Conservation (phyloP, 2,329 filamentous ascomycete genomes). For the Cyclaneusma minus region DNA sequence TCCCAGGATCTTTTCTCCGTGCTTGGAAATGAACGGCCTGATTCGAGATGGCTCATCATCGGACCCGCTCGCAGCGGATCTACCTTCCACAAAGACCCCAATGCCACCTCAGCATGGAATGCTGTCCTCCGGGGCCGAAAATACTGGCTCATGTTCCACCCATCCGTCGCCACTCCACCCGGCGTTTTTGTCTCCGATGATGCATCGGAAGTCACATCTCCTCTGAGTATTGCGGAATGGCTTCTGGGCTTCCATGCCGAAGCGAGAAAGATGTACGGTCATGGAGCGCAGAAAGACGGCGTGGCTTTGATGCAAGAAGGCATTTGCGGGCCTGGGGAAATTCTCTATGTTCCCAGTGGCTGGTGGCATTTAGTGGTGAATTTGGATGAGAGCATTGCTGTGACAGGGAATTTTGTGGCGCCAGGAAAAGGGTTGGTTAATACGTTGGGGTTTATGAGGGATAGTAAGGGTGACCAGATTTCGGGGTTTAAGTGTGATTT, state of each 20-base stretch:
- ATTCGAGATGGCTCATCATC: conserved; percentile 84
- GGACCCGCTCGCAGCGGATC: conserved; percentile 77
- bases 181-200: conserved; percentile 84
- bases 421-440: conserved; percentile 55
- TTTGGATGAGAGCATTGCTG: conserved; percentile 65
- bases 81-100: conserved; percentile 81
- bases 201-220: conserved; percentile 83
- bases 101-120: conserved; percentile 76
- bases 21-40: conserved; percentile 62
- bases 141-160: conserved; percentile 99
- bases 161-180: conserved; percentile 60
- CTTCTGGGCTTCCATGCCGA: conserved; percentile 77
- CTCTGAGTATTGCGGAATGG: conserved; percentile 94
- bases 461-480: conserved; percentile 73
- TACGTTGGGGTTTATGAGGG: conserved; percentile 64
- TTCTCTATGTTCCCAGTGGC: conserved; percentile 81
- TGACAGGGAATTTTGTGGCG: conserved; percentile 95
- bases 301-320: conserved; percentile 85
- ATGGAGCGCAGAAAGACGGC: too few species aligned
- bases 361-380: conserved; percentile 98
- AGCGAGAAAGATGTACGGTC: conserved; percentile 56
- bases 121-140: conserved; percentile 80
- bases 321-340: conserved; percentile 69
- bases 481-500: conserved; percentile 69
- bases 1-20: conserved; percentile 74